These are phyloP conservation scores for Nidularia pulvinata DNA, from an alignment of 768 basidiomycete genomes.

Conservation along the genomic window DNA sequence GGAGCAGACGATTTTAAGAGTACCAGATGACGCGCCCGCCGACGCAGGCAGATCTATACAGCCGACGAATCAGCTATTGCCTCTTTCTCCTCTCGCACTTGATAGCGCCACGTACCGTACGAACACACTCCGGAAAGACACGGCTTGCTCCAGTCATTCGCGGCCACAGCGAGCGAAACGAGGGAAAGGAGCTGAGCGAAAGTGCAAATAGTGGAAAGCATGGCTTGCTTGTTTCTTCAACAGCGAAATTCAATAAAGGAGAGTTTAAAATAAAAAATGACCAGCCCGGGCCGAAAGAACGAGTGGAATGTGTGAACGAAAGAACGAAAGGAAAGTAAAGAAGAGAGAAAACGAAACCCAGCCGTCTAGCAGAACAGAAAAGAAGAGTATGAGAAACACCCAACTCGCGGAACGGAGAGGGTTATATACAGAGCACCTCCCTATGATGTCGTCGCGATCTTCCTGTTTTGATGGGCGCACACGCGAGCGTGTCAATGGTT, in stretches of 20 bases:
- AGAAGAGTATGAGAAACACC: too few species aligned
- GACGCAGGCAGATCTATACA: constrained; percentile 25
- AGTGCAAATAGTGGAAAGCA: neutral
- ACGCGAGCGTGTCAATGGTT: too few species aligned
- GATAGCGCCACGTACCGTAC: constrained; percentile 35
- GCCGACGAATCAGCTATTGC: too few species aligned
- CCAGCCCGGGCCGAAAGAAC: neutral
- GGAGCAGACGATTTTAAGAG: constrained; percentile 33
- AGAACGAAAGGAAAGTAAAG: neutral
- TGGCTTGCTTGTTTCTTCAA: neutral
- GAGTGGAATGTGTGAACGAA: neutral
- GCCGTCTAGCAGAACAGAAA: too few species aligned
- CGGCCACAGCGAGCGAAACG: constrained; percentile 18
- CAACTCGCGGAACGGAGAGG: too few species aligned
- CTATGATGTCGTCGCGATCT: too few species aligned
- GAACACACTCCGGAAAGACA: constrained; percentile 35
- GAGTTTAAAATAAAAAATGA: neutral
- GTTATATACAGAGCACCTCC: too few species aligned
- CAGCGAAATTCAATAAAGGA: too few species aligned
- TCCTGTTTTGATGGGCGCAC: too few species aligned
- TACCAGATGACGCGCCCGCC: constrained; percentile 28
- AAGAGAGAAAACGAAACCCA: neutral
- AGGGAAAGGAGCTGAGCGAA: constrained; percentile 4
- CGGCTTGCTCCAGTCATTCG: constrained; percentile 42
- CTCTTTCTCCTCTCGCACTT: too few species aligned